Conservation (phyloP, 148 eudicot species). For the Vaccinium corymbosum region DNA sequence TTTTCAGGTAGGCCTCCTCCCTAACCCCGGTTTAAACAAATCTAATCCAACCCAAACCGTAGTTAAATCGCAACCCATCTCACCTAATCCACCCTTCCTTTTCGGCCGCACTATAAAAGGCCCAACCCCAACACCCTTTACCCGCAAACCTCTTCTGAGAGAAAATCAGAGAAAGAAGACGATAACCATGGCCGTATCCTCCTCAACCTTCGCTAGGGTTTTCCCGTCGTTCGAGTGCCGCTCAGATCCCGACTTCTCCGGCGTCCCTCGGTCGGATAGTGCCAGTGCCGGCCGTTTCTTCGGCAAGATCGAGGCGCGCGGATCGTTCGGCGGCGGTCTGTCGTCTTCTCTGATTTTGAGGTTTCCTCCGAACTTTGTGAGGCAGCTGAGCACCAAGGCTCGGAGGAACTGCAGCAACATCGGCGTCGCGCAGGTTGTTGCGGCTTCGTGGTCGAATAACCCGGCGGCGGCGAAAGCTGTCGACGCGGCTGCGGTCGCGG, state of each 20-base stretch:
- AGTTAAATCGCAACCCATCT: background rate
- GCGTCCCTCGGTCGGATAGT: constrained; percentile 23
- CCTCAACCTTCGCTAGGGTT: constrained; percentile 50
- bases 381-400: constrained; percentile 84
- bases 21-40: background rate
- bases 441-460: constrained; percentile 68
- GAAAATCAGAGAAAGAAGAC: background rate
- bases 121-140: background rate
- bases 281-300: constrained; percentile 25
- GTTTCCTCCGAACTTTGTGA: constrained; percentile 75
- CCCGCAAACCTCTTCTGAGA: background rate
- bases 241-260: constrained; percentile 53
- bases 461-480: constrained; percentile 14
- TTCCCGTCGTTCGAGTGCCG: constrained; percentile 59
- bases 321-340: background rate
- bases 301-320: constrained; percentile 6
- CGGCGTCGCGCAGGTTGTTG: constrained; percentile 76
- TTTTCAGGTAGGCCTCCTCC: background rate
- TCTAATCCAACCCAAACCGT: background rate
- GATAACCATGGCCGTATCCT: constrained; percentile 43
- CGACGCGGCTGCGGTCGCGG: constrained; percentile 29
- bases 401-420: constrained; percentile 88
- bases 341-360: constrained; percentile 53
- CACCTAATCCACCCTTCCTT: background rate
- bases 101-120: background rate